These are phyloP conservation scores for Lentinula aciculospora DNA, from an alignment of 768 basidiomycete genomes.

Conservation along the genomic window DNA sequence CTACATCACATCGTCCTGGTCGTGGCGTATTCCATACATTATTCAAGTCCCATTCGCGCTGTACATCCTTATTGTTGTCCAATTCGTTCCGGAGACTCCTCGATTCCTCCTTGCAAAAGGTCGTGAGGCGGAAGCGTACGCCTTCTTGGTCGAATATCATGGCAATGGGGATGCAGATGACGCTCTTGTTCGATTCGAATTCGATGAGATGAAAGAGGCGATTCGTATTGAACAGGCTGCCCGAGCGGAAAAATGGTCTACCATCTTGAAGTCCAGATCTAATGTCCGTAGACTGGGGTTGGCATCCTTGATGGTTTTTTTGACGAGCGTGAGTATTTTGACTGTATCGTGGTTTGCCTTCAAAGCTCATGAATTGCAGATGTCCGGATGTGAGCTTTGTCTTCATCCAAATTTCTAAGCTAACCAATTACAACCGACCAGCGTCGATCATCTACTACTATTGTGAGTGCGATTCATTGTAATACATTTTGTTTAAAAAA, in stretches of 20 bases:
- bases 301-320: neutral
- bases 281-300: neutral
- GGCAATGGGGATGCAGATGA: constrained; percentile 25
- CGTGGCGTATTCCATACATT: constrained; percentile 38
- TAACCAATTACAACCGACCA: neutral
- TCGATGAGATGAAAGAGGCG: neutral
- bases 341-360: neutral
- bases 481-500: neutral
- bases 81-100: constrained; percentile 34
- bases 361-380: neutral
- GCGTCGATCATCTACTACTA: neutral
- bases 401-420: neutral
- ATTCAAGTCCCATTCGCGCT: constrained; percentile 24
- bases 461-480: neutral
- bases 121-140: constrained; percentile 25
- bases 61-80: constrained; percentile 28
- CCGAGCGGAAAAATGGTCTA: neutral
- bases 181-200: neutral
- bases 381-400: neutral
- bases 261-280: neutral
- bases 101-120: constrained; percentile 32
- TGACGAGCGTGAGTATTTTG: neutral
- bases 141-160: constrained; percentile 34
- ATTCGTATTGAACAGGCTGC: neutral
- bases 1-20: constrained; percentile 18